Conservation (phyloP, 345 rosid species). For the Anastatica hierochuntica region DNA sequence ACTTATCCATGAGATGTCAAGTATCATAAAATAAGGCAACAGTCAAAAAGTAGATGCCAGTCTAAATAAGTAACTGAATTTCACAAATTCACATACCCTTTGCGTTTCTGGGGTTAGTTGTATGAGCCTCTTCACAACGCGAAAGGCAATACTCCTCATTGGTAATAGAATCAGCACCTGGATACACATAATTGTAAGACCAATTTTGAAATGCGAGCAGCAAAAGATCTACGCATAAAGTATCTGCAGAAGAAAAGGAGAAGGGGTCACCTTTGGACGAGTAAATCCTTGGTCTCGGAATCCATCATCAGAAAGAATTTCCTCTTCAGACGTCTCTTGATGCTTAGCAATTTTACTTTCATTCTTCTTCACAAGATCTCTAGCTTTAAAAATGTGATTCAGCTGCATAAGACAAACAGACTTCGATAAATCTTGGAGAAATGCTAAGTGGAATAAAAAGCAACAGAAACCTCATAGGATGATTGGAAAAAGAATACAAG, state of each 20-base stretch:
- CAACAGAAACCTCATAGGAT: not conserved
- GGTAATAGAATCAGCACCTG: constrained; percentile 86
- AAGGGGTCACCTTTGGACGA: constrained; percentile 74
- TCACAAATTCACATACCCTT: constrained; percentile 39
- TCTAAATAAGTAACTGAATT: not conserved
- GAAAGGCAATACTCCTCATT: constrained; percentile 52
- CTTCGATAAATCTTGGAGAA: constrained; percentile 16
- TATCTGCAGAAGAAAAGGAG: constrained; percentile 5
- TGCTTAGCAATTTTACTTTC: constrained; percentile 59
- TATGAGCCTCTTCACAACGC: constrained; percentile 65
- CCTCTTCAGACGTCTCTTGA: constrained; percentile 36
- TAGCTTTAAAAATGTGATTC: constrained; percentile 69
- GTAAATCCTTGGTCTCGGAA: constrained; percentile 90
- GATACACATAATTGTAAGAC: constrained; percentile 7
- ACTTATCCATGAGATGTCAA: not conserved
- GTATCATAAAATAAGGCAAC: constrained; percentile 1
- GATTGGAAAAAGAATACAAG: constrained; percentile 10
- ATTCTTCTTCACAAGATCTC: constrained; percentile 71
- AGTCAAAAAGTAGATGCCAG: not conserved
- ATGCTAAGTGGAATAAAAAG: not conserved
- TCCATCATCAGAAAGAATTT: constrained; percentile 40
- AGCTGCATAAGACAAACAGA: constrained; percentile 47
- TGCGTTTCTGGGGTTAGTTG: constrained; percentile 57
- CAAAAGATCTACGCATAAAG: not conserved
- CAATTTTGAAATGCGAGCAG: not conserved